Percentiles rank a stretch among this genome's conserved stretches.
Evolutionary conservation across 2,329 filamentous ascomycete species (phyloP).

Genomic region (Sporothrix variecibatus): DNA sequence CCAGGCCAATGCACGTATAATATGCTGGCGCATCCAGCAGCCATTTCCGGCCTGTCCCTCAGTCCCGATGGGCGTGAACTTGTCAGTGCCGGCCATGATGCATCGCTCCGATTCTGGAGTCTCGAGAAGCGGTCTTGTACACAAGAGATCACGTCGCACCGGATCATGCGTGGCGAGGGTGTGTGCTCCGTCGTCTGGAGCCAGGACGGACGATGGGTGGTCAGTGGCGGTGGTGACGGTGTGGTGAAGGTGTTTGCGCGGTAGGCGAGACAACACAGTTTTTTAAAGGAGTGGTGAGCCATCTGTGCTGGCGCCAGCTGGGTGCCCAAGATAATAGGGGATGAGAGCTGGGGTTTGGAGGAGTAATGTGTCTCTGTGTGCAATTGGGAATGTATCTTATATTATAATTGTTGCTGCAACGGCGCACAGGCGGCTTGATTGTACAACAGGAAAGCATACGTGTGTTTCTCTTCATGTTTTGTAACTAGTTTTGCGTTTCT

Average conservation of each 20-base stretch:
- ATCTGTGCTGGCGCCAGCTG: background rate
- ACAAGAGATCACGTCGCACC: conserved; percentile 90
- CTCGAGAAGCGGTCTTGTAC: conserved; percentile 93
- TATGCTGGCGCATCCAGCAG: conserved; percentile 93
- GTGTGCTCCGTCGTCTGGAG: conserved; percentile 96
- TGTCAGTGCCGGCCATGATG: conserved; percentile 94
- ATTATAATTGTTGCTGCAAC: background rate
- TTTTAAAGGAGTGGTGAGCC: background rate
- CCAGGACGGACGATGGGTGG: conserved; percentile 89
- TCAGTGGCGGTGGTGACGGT: conserved; percentile 91
- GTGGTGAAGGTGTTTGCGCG: conserved; percentile 88
- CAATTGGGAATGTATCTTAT: conserved; percentile 5
- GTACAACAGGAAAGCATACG: conserved; percentile 21
- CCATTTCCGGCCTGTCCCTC: conserved; percentile 87
- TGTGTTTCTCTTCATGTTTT: background rate
- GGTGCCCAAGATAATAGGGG: background rate
- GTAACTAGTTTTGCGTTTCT: background rate
- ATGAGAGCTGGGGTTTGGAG: background rate
- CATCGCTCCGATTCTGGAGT: conserved; percentile 94
- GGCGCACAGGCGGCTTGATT: conserved; percentile 11
- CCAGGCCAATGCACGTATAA: conserved; percentile 98
- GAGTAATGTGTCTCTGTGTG: background rate
- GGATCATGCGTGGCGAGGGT: conserved; percentile 93
- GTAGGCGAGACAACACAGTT: conserved; percentile 36
- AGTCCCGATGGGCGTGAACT: conserved; percentile 93